A percentile compares a stretch with the other conserved stretches of the same genome.
Conservation (phyloP, 2,329 filamentous ascomycete species). For the Fonsecaea monophora region DNA sequence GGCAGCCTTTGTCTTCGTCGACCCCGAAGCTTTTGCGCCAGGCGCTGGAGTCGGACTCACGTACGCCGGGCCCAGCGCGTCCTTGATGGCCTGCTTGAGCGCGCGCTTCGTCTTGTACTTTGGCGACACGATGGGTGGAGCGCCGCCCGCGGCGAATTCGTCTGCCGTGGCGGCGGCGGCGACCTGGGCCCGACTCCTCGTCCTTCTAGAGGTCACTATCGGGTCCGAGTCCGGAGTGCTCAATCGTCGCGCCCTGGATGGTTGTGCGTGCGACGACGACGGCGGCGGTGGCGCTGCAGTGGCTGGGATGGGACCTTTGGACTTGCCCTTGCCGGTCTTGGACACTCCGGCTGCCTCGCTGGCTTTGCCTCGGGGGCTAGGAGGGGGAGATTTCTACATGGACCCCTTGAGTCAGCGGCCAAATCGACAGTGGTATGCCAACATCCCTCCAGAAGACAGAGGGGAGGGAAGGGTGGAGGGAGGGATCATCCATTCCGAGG, state of each 20-base stretch:
- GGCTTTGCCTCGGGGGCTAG: background rate
- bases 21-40: background rate
- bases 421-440: too few species aligned
- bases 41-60: background rate
- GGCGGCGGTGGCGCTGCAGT: background rate
- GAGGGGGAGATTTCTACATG: background rate
- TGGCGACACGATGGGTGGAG: background rate
- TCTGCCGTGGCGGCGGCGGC: background rate
- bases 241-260: background rate
- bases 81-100: background rate
- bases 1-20: conserved; percentile 7
- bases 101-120: background rate
- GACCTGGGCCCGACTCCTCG: background rate
- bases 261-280: background rate
- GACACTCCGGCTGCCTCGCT: background rate
- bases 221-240: background rate
- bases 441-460: background rate
- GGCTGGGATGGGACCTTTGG: background rate
- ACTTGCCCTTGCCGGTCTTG: background rate
- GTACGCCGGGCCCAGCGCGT: conserved; percentile 3
- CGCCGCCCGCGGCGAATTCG: conserved; percentile 8
- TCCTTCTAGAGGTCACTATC: background rate
- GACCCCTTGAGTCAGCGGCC: background rate
- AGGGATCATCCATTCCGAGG: too few species aligned
- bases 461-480: background rate